Base-by-base conservation (phyloP, 75 land plant genomes). In the Picea sitchensis region DNA sequence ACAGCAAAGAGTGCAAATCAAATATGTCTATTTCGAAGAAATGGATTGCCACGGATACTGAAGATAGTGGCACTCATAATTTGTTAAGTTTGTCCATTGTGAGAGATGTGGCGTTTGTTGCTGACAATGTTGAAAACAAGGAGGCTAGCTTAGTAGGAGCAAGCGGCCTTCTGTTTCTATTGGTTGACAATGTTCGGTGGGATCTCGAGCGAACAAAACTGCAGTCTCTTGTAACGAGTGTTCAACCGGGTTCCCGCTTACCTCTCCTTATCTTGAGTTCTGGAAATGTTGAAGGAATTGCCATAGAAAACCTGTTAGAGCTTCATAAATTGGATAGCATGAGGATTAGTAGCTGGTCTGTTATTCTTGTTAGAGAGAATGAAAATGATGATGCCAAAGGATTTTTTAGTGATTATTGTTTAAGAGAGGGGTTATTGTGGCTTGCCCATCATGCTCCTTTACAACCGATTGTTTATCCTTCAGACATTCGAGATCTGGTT, bases 391-490 rank as follows among this genome's bases (percentile, higher is more conserved):
- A 77, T 0, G 26, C 71, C 0, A 79, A 83, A 80, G 87, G 81
- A 26, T 90, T 89, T 77, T 91, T 84, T 77, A 86, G 87, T 79
- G 95, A 94, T 72, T 79, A 88, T 21, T 63, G 79, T 64, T 79
- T 96, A 58, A 88, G 80, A 65, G 82, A 87, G 20, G 98, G 98
- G 13, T 79, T 96, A 23, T 58, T 78, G 20, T 96, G 99, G 99
- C 79, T 96, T 65, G 95, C 99, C 38, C 79, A 81, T 47, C 84
- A 86, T 34, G 79, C 91, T 71, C 92, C 90, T 13, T 38, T 12
- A 65, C 98, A 91, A 78, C 95, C 94, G 36, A 74, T 80, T 78
- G 78, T 96, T 38, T 75, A 75, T 15, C 61, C 73, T 51, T 75
- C 86, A 34, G 84, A 87, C 58, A 69, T 85, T 61, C 89, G 88